phyloP scores from a whole-genome alignment of 202 grass and related monocot genomes.

The Setaria viridis region DNA sequence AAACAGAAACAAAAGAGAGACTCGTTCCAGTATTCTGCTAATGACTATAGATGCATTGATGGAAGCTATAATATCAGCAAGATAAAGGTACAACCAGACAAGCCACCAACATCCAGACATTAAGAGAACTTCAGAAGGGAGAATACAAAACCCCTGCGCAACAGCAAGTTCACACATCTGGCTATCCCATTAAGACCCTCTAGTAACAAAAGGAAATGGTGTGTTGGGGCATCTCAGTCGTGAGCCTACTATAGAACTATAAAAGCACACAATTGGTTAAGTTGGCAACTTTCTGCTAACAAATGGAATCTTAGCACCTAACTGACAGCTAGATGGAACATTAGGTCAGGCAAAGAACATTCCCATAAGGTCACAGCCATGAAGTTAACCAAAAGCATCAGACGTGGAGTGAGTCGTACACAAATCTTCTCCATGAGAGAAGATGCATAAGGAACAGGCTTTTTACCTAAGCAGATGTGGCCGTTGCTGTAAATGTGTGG shows the following conservation, averaged over 20 bases:
- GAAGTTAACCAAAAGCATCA: constrained; percentile 32
- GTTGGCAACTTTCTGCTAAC: constrained; percentile 40
- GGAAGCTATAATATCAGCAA: neutral
- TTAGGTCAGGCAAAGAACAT: constrained; percentile 54
- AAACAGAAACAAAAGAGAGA: neutral
- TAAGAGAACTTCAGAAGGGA: constrained; percentile 15
- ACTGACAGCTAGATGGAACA: constrained; percentile 51
- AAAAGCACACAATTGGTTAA: constrained; percentile 39
- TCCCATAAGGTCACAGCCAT: neutral
- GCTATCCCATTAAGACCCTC: neutral
- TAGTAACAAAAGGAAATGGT: constrained; percentile 24
- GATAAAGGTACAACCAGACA: neutral
- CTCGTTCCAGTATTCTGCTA: neutral
- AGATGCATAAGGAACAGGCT: constrained; percentile 24
- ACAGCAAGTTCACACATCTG: constrained; percentile 16
- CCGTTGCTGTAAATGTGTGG: constrained; percentile 97
- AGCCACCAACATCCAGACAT: constrained; percentile 18
- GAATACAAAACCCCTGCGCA: neutral
- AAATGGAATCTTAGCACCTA: constrained; percentile 55
- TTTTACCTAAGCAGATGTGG: constrained; percentile 96
- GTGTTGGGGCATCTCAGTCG: constrained; percentile 18
- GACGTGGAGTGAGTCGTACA: constrained; percentile 13
- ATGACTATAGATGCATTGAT: neutral
- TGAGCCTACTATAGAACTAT: constrained; percentile 13
- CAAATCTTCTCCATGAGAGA: constrained; percentile 23